phyloP scores from a whole-genome alignment of 164 flowering plant species.

The Umbilicus rupestris region DNA sequence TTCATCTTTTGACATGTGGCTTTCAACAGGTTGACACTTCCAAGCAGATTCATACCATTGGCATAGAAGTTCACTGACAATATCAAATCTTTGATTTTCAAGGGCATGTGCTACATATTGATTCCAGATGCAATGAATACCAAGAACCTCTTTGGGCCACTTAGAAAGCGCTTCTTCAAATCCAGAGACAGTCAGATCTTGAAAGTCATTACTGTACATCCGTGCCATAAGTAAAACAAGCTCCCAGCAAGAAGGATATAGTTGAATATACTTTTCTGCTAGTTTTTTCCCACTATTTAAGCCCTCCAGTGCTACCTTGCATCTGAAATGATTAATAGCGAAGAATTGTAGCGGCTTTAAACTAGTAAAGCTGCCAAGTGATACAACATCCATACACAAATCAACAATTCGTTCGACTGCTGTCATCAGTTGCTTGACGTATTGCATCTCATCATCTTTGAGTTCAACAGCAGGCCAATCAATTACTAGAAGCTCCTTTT shows the following conservation, averaged over 20 bases:
- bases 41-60: constrained; percentile 51
- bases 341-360: constrained; percentile 32
- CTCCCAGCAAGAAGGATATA: constrained; percentile 63
- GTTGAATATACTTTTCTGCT: constrained; percentile 35
- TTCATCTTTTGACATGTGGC: constrained; percentile 9
- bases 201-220: constrained; percentile 19
- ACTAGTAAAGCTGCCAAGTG: constrained; percentile 18
- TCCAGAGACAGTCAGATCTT: constrained; percentile 22
- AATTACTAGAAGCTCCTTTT: constrained; percentile 41
- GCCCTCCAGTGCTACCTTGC: constrained; percentile 37
- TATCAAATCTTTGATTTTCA: constrained; percentile 29
- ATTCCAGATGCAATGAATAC: constrained; percentile 75
- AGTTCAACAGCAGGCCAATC: constrained; percentile 59
- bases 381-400: constrained; percentile 14
- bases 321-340: constrained; percentile 51
- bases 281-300: constrained; percentile 25
- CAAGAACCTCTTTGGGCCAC: constrained; percentile 62
- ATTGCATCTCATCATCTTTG: constrained; percentile 34
- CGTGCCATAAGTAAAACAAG: constrained; percentile 48
- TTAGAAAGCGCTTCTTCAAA: constrained; percentile 54
- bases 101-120: constrained; percentile 62
- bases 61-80: constrained; percentile 38
- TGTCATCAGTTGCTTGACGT: constrained; percentile 35
- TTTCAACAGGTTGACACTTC: constrained; percentile 18
- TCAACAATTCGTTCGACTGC: constrained; percentile 33